Base-by-base conservation (phyloP, 495 filamentous ascomycete species). In the Penicillium chermesinum region DNA sequence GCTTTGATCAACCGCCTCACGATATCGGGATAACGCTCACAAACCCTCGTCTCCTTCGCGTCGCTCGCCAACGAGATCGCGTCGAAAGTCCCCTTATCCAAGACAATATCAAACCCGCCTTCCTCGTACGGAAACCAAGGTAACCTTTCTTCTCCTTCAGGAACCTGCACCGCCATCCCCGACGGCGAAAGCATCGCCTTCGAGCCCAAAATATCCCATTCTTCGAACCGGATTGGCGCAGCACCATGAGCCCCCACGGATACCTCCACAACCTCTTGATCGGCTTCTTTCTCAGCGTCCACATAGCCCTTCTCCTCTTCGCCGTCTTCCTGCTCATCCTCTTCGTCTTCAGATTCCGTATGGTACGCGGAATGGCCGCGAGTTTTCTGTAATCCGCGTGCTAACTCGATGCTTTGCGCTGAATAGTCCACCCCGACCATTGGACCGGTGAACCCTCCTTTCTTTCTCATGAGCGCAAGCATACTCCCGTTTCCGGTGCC, bases 41-140 rank as follows among this genome's bases (percentile, higher is more conserved):
- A 84, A 15, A 85, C 71, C 38, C 81, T 75, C 8, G 62, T 57
- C 13, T 48, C 62, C 52, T 66, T 63, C 17, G 58, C 57, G 48
- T 87, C 87, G 25, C 75, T 77, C 37, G 76, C 80, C 15, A 98
- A 67, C 34, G 81, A 85, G 5, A 98, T 81, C 2, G 93, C 93
- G 74, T 98, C 93, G 69, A 96, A 98, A 1, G 93, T 98, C 18
- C 93, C 93, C 63, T 98, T 98, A 67, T 98, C 93, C 5, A 96
- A 75, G 0, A 95, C 84, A 0, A 96, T 78, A 68, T 96, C 89
- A 63, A 89, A 96, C 0, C 83, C 79, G 8, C 63, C 48, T 49
- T 54, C 9, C 33, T 48, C 25, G 43, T 64, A 57, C 18, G 70
- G 53, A 53, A 68, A 67, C 65, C 67, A 62, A 49, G 49, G 32